phyloP scores from a whole-genome alignment of 2,329 filamentous ascomycete species.

The Whalleya microplaca region DNA sequence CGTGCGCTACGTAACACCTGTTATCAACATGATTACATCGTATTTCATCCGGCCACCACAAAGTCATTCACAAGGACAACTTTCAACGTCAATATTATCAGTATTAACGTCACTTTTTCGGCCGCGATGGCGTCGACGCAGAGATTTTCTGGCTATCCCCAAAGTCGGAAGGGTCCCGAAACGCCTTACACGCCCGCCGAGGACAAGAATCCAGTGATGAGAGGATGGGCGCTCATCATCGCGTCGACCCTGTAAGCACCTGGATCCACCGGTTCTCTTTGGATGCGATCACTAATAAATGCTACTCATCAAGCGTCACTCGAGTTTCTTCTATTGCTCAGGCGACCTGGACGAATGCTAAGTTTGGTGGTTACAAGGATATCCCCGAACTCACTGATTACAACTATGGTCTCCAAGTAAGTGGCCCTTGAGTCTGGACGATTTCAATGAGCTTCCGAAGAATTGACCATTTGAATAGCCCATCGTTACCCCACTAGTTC shows the following conservation, averaged over 20 bases:
- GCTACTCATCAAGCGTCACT: constrained; percentile 53
- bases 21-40: too few species aligned
- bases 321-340: constrained; percentile 64
- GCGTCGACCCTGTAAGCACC: constrained; percentile 62
- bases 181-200: constrained; percentile 50
- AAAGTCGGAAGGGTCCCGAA: constrained; percentile 33
- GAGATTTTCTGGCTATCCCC: constrained; percentile 36
- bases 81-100: background rate
- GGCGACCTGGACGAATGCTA: constrained; percentile 71
- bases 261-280: background rate
- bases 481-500: constrained; percentile 56
- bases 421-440: constrained; percentile 12
- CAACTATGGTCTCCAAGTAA: constrained; percentile 53
- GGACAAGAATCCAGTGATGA: constrained; percentile 70
- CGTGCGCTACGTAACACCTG: too few species aligned
- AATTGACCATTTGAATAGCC: constrained; percentile 45
- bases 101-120: background rate
- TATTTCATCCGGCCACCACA: too few species aligned
- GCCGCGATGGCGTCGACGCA: constrained; percentile 25
- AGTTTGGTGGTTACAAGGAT: constrained; percentile 52
- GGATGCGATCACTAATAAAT: constrained; percentile 8
- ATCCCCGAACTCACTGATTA: constrained; percentile 51
- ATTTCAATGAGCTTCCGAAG: background rate
- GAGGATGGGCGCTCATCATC: constrained; percentile 65
- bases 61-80: too few species aligned